A percentile compares a stretch with the other conserved stretches of the same genome.
These are phyloP conservation scores for Spergularia azorica DNA, from an alignment of 179 eudicot species.

Conservation along the genomic window DNA sequence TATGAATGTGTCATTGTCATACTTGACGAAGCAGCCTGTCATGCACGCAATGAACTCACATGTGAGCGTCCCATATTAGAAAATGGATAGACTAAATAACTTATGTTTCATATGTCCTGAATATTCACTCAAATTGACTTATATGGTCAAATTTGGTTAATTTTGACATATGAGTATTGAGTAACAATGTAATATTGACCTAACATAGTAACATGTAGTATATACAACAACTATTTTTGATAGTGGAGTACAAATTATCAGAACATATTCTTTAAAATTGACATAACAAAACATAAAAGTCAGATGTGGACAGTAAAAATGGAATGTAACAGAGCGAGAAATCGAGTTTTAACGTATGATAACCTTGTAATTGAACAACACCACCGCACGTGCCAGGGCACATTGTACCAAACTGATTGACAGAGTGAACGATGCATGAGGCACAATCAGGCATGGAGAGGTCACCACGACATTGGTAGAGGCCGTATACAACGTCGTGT, in stretches of 20 bases:
- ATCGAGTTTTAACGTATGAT: too few relatives aligned
- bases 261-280: too few relatives aligned
- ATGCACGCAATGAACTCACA: neutral
- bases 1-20: slow-evolving; percentile 58
- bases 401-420: slow-evolving; percentile 45
- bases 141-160: too few relatives aligned
- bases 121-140: too few relatives aligned
- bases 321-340: neutral
- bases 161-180: too few relatives aligned
- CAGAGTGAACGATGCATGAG: slow-evolving; percentile 51
- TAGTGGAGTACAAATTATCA: too few relatives aligned
- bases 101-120: too few relatives aligned
- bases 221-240: neutral
- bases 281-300: too few relatives aligned
- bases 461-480: slow-evolving; percentile 91
- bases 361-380: slow-evolving; percentile 63
- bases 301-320: neutral
- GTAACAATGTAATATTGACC: too few relatives aligned
- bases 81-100: neutral
- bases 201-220: too few relatives aligned
- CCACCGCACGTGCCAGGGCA: slow-evolving; percentile 60
- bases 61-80: neutral
- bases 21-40: slow-evolving; percentile 57
- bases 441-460: slow-evolving; percentile 58
- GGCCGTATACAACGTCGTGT: slow-evolving; percentile 60